Conservation (phyloP, 2,329 filamentous ascomycete genomes). For the Phaeosphaeriaceae sp. region DNA sequence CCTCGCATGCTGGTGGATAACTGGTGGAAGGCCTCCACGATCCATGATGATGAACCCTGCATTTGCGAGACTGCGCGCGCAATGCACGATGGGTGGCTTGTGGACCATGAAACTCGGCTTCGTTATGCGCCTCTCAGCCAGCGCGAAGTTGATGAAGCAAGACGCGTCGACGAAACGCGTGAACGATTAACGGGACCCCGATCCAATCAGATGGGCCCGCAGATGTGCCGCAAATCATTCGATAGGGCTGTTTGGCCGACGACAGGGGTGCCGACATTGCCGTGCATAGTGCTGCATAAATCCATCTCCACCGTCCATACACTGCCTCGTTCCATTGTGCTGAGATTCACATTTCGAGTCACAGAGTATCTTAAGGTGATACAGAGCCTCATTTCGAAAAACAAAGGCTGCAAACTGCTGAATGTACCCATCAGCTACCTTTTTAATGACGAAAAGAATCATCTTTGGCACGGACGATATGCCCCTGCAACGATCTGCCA, state of each 20-base stretch:
- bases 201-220: conserved; percentile 14
- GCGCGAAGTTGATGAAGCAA: conserved; percentile 23
- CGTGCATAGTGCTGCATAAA: conserved; percentile 16
- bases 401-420: not conserved
- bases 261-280: conserved; percentile 2
- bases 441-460: not conserved
- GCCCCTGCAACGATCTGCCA: not conserved
- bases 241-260: conserved; percentile 14
- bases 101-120: conserved; percentile 9
- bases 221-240: conserved; percentile 2
- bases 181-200: conserved; percentile 5
- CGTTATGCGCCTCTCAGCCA: conserved; percentile 8
- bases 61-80: conserved; percentile 12
- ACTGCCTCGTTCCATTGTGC: not conserved
- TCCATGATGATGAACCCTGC: not conserved
- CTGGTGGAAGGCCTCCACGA: conserved; percentile 2
- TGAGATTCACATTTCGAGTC: not conserved
- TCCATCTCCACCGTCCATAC: not conserved
- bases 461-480: not conserved
- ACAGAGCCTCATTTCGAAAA: not conserved
- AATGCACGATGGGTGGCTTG: conserved; percentile 10
- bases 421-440: too few relatives aligned
- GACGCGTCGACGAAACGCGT: conserved; percentile 16
- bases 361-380: not conserved
- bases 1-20: conserved; percentile 1